Conservation (phyloP, 805 yeast genomes). For the Nakazawaea molendinolei region DNA sequence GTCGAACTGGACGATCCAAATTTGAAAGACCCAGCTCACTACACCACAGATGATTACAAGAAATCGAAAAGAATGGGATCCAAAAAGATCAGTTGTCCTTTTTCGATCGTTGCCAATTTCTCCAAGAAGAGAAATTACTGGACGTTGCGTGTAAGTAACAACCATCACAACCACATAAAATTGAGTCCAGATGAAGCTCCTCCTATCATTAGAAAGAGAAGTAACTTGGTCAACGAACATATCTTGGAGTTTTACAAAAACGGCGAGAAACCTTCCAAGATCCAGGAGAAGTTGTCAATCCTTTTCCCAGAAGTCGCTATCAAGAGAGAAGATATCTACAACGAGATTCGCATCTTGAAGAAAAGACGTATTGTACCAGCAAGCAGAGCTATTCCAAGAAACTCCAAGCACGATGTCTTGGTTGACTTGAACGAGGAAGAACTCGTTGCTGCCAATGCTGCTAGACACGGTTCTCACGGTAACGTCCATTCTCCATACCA, state of each 20-base stretch:
- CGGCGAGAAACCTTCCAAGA: constrained; percentile 50
- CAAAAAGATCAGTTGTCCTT: constrained; percentile 50
- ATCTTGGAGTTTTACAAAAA: constrained; percentile 45
- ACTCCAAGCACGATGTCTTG: constrained; percentile 12
- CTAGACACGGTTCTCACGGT: constrained; percentile 10
- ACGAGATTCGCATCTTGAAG: constrained; percentile 50
- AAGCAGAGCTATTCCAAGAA: constrained; percentile 9
- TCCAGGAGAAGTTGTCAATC: constrained; percentile 43
- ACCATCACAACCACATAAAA: constrained; percentile 54
- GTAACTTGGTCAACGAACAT: constrained; percentile 43
- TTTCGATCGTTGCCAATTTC: constrained; percentile 51
- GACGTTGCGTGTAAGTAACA: constrained; percentile 47
- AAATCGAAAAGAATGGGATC: constrained; percentile 27
- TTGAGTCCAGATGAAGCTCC: constrained; percentile 48
- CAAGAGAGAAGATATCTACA: constrained; percentile 52
- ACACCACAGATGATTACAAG: constrained; percentile 24
- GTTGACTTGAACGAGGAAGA: constrained; percentile 13
- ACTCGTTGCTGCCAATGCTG: constrained; percentile 10
- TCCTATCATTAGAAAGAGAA: constrained; percentile 50
- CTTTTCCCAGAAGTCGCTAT: constrained; percentile 47
- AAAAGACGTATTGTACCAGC: constrained; percentile 32
- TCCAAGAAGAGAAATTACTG: constrained; percentile 43
- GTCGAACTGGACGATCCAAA: constrained; percentile 11
- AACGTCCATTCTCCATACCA: constrained; percentile 7
- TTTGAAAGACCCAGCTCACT: constrained; percentile 12